Base-by-base conservation (phyloP, 2,329 filamentous ascomycete genomes). In the Pestalotiopsis fici region DNA sequence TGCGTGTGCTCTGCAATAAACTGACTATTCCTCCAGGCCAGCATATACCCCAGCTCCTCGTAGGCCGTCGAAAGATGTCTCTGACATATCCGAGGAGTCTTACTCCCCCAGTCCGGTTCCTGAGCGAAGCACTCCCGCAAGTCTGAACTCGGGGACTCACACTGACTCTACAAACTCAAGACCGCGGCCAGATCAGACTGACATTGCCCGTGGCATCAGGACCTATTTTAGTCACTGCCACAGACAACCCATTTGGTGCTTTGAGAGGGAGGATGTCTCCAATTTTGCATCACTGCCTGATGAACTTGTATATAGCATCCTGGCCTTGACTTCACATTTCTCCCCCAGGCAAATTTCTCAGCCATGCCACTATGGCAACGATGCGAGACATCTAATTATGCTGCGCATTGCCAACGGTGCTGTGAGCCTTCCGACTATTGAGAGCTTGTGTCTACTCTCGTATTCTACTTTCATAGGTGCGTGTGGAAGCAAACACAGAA, bases 401-500 rank as follows among this genome's bases (percentile, higher is more conserved):
- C 78, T 85, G 4, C 82, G 83, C 23, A 82, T 86, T 43, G 83
- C 84, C 0, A 84, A 85, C 67, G 84, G 84, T 2, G 81, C 82
- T 0, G 84, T 86, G 2, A 81, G 83, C 63, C 73, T 86, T 2
- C 76, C 79, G 18, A 86, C 84, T 0, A 82, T 86, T 3, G 83
- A 86, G 69, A 85, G 83, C 69, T 70, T 86, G 7, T 86, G 85
- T 72, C 73, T 86, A 4, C 77, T 86, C 1, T 81, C 83, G 0
- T 86, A 84, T 59, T 83, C 82, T 2, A 82, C 80, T 0, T 86
- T 86, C 66, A 80, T 85, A 64, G 83, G 84, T 83, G 80, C 43
- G 73, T 13, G 2, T 21, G 21, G 6, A 57, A 23, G 3, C 3
- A 2, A 6, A 15, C 23, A 43, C 35, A 15, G n/a, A 39, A 15